Evolutionary conservation across 371 early-diverging fungal species (phyloP), one percentile per base, ranked within the genome.

Genomic region (Polyrhizophydium stewartii): DNA sequence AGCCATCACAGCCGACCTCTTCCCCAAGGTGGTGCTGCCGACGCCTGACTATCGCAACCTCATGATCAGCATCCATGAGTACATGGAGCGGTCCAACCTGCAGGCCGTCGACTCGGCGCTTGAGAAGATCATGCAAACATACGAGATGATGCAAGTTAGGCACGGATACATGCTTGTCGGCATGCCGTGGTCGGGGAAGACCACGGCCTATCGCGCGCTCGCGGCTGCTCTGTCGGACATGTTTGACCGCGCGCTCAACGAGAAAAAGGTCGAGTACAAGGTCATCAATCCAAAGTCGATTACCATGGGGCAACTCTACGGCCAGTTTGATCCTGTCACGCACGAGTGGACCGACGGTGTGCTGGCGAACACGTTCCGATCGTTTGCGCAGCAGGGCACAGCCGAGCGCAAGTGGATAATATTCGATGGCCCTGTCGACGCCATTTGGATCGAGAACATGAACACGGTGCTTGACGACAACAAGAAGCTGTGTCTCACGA

Each of bases 401-500:
- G 51, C 72, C 0, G 79, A 79, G 49, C 56, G 83, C 24, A 66
- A 69, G 28, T 83, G 84, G 80, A 78, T 83, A 49, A 77, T 86
- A 24, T 86, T 84, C 66, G 86, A 86, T 61, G 82, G 85, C 25
- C 83, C 83, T 0, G 83, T 82, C 38, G 83, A 81, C 58, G 81
- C 82, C 16, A 76, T 82, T 40, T 82, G 81, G 79, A 77, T 82
- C 59, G 84, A 86, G 62, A 83, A 86, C 66, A 82, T 86, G 76
- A 86, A 86, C 64, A 79, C 81, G 13, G 82, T 86, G 16, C 66
- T 86, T 0, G 86, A 86, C 63, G 84, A 84, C 62, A 85, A 83
- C 70, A 84, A 82, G 61, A 78, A 78, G 59, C 69, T 86, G 9
- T 83, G 85, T 63, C 61, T 86, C 50, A 80, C 77, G 2, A 73